Evolutionary conservation across 164 flowering plant species (phyloP), one percentile per base, ranked within the genome.

Genomic region (Protea cynaroides): DNA sequence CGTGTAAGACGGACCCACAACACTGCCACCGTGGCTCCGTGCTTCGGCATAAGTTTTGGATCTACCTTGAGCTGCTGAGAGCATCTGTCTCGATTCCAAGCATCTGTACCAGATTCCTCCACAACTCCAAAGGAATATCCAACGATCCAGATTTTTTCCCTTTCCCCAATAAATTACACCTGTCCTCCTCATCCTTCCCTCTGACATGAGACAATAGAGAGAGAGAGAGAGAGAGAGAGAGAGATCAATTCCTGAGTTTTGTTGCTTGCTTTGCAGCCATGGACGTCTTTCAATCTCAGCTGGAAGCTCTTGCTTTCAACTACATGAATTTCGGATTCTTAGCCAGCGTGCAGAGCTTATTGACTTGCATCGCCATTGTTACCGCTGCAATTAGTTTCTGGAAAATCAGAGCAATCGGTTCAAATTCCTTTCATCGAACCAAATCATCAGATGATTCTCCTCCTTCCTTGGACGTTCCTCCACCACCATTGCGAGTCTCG

Each of bases 301-400:
- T 84, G 7, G 88, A 84, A 52, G 81, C 84, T 55, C 76, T 79
- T 1, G 75, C 78, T 1, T 61, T 82, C 37, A 65, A 79, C 22
- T 76, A 77, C 56, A 36, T 67, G 17, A 72, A 77, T 62, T 78
- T 72, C 62, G 82, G 79, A 1, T 61, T 82, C 46, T 22, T 70
- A 50, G 56, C 76, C 10, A 49, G 71, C 17, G 65, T 81, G 25
- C 70, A 75, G 53, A 80, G 65, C 51, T 43, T 87, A 8, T 85
- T 84, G 87, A 69, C 88, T 4, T 80, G 84, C 76, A 66, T 82
- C 44, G 86, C 86, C 60, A 74, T 79, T 37, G 3, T 80, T n/a
- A 83, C 87, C 2, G 89, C 89, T 23, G 84, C 87, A 14, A 64
- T 84, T 34, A 78, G 86, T 60, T 78, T 80, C 69, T 87, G 88